Base-by-base conservation (phyloP, 2,329 filamentous ascomycete species). In the Phialophora chinensis region DNA sequence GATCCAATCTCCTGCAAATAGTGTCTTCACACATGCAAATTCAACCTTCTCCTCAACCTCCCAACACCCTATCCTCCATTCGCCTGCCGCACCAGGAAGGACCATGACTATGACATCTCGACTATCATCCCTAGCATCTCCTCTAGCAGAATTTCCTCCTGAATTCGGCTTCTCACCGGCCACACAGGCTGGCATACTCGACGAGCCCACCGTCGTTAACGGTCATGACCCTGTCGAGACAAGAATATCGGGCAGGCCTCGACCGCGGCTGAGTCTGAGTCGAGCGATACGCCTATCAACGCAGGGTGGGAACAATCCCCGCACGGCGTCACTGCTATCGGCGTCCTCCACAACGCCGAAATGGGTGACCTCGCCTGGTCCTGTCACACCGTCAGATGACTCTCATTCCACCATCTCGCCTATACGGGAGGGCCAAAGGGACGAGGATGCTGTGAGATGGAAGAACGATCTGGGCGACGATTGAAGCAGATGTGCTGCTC, bases 391-490 rank as follows among this genome's bases (percentile, higher is more conserved):
- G 7, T 62, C 60, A 7, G 50, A 55, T 20, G 35, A 62, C 31
- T 62, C 60, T 6, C 23, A 17, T 10, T 23, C 50, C n/a, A 55
- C 50, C 0, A 56, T 55, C 5, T 62, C 60, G 17, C 60, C 60
- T 4, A 49, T 62, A 23, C 50, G 25, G 7, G 60, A 62, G 20
- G 50, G 55, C 20, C 12, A 31, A 29, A 47, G 27, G 5, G 14
- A 49, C 20, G 31, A 56, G 14, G 33, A 20, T 4, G 60, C 10
- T 25, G 42, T n/a, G n/a, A 35, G 29, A 31, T 63, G 61, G 44
- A 57, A 29, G 27, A 60, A 66, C 42, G 65, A 66, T 42, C 60
- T 66, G 20, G 65, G 65, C 35, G 65, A 66, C 23, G 65, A 56
- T 29, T 60, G 52, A 56, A 38, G 25, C 17, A 44, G 49, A 52